A percentile compares a stretch with the other conserved stretches of the same genome.
These are phyloP conservation scores for Pyronema omphalodes DNA, from an alignment of 495 filamentous ascomycete genomes.

Conservation along the genomic window DNA sequence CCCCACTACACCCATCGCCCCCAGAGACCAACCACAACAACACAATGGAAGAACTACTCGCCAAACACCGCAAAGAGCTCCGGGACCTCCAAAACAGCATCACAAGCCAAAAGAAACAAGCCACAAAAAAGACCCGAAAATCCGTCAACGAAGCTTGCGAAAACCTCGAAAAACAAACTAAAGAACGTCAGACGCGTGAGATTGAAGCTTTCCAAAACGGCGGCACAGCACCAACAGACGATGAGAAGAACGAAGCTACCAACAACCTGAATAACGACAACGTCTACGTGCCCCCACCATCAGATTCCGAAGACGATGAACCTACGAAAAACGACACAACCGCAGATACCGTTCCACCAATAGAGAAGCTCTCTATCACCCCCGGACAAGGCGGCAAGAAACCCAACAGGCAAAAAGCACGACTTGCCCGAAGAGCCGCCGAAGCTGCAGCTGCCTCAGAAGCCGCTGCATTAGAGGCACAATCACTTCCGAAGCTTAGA, in stretches of 20 bases:
- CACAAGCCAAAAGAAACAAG: constrained; percentile 87
- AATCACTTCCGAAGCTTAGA: constrained; percentile 53
- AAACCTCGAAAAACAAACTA: constrained; percentile 48
- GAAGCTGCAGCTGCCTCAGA: constrained; percentile 51
- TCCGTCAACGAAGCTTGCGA: constrained; percentile 72
- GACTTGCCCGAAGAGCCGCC: constrained; percentile 71
- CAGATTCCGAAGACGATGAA: constrained; percentile 13
- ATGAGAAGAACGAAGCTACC: background rate
- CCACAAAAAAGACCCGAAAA: constrained; percentile 89
- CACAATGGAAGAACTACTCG: constrained; percentile 50
- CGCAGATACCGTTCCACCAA: background rate
- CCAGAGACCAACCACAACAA: background rate
- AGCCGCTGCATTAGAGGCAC: constrained; percentile 56
- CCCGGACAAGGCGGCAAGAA: constrained; percentile 35
- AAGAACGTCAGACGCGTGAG: constrained; percentile 48
- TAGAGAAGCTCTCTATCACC: constrained; percentile 6
- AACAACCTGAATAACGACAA: background rate
- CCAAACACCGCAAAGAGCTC: constrained; percentile 72
- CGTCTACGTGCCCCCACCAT: constrained; percentile 4
- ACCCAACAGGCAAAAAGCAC: constrained; percentile 77
- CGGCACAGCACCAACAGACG: constrained; percentile 8
- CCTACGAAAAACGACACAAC: constrained; percentile 8
- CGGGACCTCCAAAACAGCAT: constrained; percentile 66
- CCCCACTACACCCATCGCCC: background rate
- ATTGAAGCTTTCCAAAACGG: constrained; percentile 35